A percentile compares a stretch with the other conserved stretches of the same genome.
These are phyloP conservation scores for Trichoderma sp. DNA, from an alignment of 2,329 filamentous ascomycete species.

Conservation along the genomic window DNA sequence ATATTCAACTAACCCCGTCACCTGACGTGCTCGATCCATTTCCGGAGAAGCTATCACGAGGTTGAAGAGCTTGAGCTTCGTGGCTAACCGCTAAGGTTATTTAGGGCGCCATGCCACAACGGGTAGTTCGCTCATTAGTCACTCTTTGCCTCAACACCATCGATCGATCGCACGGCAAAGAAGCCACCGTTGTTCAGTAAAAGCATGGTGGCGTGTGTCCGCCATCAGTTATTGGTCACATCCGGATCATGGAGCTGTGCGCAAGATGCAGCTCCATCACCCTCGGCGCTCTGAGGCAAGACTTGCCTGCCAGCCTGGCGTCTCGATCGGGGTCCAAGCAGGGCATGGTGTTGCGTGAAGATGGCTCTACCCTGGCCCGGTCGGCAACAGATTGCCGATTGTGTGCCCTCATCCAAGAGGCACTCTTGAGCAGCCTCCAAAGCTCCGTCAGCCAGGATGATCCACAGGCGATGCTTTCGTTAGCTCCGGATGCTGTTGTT, in stretches of 20 bases:
- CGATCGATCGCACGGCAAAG: background rate
- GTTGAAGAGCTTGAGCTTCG: background rate
- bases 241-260: conserved; percentile 14
- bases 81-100: conserved; percentile 6
- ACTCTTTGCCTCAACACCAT: background rate
- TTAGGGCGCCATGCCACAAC: conserved; percentile 15
- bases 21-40: background rate
- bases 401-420: conserved; percentile 10
- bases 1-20: background rate
- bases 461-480: background rate
- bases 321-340: background rate
- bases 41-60: conserved; percentile 3
- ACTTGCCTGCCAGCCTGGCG: background rate
- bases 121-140: background rate
- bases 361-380: conserved; percentile 4
- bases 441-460: background rate
- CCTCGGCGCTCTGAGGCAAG: background rate
- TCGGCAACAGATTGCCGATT: conserved; percentile 14
- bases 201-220: conserved; percentile 13
- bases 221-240: background rate
- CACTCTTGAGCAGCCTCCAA: background rate
- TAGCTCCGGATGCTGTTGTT: conserved; percentile 3
- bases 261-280: conserved; percentile 3
- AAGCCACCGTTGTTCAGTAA: background rate
- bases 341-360: conserved; percentile 17